Conservation (phyloP, 1,139 yeast species). For the Trichomonascaceae sp. region DNA sequence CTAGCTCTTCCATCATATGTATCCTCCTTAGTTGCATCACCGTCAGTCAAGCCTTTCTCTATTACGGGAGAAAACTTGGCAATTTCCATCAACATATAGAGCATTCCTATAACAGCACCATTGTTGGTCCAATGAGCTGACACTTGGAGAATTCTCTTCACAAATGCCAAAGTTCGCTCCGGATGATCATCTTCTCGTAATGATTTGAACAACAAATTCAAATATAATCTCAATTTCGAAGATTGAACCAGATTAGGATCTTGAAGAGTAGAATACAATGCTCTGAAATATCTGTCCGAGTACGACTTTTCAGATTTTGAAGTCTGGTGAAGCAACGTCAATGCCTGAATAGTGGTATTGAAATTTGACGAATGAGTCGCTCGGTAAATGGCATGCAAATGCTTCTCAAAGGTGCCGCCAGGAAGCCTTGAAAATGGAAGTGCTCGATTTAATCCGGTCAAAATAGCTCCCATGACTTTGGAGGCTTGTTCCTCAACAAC, state of each 20-base stretch:
- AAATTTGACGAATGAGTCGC: conserved; percentile 93
- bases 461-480: conserved; percentile 79
- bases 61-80: conserved; percentile 47
- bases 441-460: conserved; percentile 94
- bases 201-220: conserved; percentile 79
- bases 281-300: conserved; percentile 74
- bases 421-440: conserved; percentile 86
- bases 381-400: conserved; percentile 75
- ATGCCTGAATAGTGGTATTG: conserved; percentile 90
- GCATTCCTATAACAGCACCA: conserved; percentile 89
- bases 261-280: conserved; percentile 81
- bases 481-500: conserved; percentile 78
- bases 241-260: conserved; percentile 79
- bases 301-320: conserved; percentile 28
- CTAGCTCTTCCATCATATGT: conserved; percentile 82
- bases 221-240: conserved; percentile 74
- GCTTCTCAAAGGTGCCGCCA: conserved; percentile 63
- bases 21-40: conserved; percentile 30
- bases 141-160: conserved; percentile 81
- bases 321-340: conserved; percentile 77
- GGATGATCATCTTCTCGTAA: conserved; percentile 61
- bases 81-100: conserved; percentile 67
- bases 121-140: conserved; percentile 81
- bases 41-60: conserved; percentile 35
- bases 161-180: conserved; percentile 78